These are phyloP conservation scores for Chlorella vulgaris DNA, from an alignment of 139 green algal species.

Conservation along the genomic window DNA sequence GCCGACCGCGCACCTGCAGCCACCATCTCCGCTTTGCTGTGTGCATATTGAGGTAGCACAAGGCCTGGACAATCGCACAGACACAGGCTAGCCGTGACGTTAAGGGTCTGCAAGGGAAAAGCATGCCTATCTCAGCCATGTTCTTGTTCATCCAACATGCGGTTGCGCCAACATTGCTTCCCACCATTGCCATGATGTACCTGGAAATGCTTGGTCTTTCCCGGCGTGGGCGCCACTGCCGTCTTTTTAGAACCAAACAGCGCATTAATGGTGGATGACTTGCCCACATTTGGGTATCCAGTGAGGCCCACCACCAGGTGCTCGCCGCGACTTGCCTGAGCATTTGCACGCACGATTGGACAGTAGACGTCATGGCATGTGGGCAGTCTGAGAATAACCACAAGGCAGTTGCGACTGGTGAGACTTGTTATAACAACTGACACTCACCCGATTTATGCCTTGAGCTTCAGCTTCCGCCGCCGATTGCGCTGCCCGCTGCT, in stretches of 20 bases:
- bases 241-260: constrained; percentile 97
- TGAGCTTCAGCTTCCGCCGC: constrained; percentile 22
- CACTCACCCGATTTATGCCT: constrained; percentile 18
- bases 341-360: too few relatives aligned
- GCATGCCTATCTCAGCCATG: background rate
- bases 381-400: too few relatives aligned
- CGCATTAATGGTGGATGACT: constrained; percentile 93
- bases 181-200: background rate
- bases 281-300: constrained; percentile 99
- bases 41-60: constrained; percentile 92
- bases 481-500: constrained; percentile 36
- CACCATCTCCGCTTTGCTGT: constrained; percentile 95
- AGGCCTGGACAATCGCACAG: constrained; percentile 94
- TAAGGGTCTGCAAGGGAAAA: constrained; percentile 78
- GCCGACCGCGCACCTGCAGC: constrained; percentile 55
- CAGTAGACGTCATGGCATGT: too few relatives aligned
- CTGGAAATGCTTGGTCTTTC: constrained; percentile 99
- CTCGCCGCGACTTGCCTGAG: constrained; percentile 22
- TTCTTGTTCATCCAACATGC: background rate
- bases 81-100: constrained; percentile 73
- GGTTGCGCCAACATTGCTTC: too few relatives aligned
- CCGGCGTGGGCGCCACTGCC: constrained; percentile 91
- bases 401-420: too few relatives aligned
- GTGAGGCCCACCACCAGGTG: constrained; percentile 86
- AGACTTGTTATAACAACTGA: too few relatives aligned